Evolutionary conservation across 2,329 filamentous ascomycete species (phyloP), one percentile per base, ranked within the genome.

Genomic region (Penicillium freii): DNA sequence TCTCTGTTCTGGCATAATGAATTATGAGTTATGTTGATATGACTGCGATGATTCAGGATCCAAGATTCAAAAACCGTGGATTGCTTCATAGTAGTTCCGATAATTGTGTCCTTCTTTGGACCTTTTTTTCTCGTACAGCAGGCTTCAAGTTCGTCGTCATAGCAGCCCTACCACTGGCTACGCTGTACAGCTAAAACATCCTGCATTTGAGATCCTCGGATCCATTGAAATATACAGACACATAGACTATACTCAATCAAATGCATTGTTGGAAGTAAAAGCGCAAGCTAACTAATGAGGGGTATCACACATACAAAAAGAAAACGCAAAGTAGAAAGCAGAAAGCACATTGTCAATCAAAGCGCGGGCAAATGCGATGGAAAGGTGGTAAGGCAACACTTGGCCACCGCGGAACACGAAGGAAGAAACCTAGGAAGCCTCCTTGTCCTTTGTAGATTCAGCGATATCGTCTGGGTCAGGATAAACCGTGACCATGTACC

Each of bases 11-110:
- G 42, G 43, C 19, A 33, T 57, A 44, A 67, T 56, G 62, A 60
- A 45, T 63, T 45, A 66, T 42, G 60, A 66, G 50, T 60, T 61
- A 68, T 60, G 66, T 50, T 57, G 58, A 39, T 56, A 67, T 62
- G 66, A 66, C 48, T 59, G 49, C 56, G 40, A 64, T 62, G 62
- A 66, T 56, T 52, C 47, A 60, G 57, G 40, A 62, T 58, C 34
- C 23, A 23, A 23, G 23, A 23, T 23, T 51, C 34, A 65, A 63
- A 63, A 57, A 54, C 43, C 44, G 25, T 51, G n/a, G 17, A 31
- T n/a, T 50, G 4, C 38, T 8, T n/a, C 1, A 15, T 25, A 9
- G 31, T 42, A 43, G 27, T 31, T 33, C 5, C 6, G 19, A 25
- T 43, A 43, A 19, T 13, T 40, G 7, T 3, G 34, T 1, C 15